phyloP scores from a whole-genome alignment of 148 eudicot species.

The Euryodendron excelsum region DNA sequence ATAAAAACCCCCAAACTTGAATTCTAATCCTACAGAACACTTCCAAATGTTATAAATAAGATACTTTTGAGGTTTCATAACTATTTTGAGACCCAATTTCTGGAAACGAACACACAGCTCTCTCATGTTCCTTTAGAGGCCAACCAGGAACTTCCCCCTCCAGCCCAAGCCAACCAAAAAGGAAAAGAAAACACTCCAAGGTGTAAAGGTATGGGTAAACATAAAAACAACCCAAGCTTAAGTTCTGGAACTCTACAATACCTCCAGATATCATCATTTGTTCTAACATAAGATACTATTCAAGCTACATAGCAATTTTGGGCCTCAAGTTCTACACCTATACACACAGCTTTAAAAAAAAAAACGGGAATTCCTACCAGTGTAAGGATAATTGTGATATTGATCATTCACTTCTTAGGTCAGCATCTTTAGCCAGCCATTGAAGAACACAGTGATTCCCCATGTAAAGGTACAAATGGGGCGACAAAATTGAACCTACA shows the following conservation, averaged over 20 bases:
- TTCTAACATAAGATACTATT: neutral
- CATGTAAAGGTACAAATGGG: neutral
- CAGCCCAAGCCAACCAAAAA: no score
- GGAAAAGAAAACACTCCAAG: no score
- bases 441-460: neutral
- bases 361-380: neutral
- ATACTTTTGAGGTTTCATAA: neutral
- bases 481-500: no score
- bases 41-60: neutral
- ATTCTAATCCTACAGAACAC: neutral
- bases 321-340: no score
- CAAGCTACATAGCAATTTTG: no score
- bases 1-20: neutral
- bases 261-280: no score
- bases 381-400: neutral
- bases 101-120: no score
- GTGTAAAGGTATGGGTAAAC: no score
- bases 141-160: no score
- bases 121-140: no score
- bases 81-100: neutral
- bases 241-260: neutral
- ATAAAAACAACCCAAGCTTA: neutral
- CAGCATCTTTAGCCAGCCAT: neutral
- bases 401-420: neutral
- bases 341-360: no score